These are phyloP conservation scores for Lentinula novae-zelandiae DNA, from an alignment of 1,284 basidiomycete genomes.

Conservation along the genomic window DNA sequence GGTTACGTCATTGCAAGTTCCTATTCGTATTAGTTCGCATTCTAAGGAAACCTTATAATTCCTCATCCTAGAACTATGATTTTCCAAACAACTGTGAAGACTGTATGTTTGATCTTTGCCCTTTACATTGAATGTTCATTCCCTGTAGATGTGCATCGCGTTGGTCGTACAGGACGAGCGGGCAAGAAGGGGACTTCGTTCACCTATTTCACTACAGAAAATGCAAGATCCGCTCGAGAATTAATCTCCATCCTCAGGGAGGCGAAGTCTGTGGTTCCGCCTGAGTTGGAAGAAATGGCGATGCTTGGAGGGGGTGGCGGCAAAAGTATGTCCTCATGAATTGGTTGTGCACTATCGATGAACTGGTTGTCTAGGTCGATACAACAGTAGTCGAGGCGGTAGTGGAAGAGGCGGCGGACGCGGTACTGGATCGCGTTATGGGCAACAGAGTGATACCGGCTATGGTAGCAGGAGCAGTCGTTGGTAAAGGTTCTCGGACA, in stretches of 20 bases:
- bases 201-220: conserved; percentile 96
- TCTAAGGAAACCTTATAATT: conserved; percentile 20
- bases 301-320: conserved; percentile 80
- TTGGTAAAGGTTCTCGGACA: conserved; percentile 14
- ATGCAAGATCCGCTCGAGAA: conserved; percentile 92
- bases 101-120: conserved; percentile 27
- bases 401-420: conserved; percentile 36
- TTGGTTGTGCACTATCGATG: background rate
- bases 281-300: conserved; percentile 92
- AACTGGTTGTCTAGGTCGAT: conserved; percentile 43
- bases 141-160: conserved; percentile 76
- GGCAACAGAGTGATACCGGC: conserved; percentile 32
- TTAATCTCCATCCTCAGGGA: conserved; percentile 87
- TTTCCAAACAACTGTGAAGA: conserved; percentile 97
- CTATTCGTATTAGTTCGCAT: background rate
- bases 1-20: conserved; percentile 83
- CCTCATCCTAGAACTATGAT: conserved; percentile 75
- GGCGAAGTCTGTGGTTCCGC: conserved; percentile 85
- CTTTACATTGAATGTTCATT: background rate
- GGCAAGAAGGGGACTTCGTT: conserved; percentile 90
- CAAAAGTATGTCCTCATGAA: conserved; percentile 54
- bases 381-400: conserved; percentile 40
- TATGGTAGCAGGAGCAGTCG: conserved; percentile 34
- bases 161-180: conserved; percentile 87
- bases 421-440: conserved; percentile 30